Conservation (phyloP, 2,329 filamentous ascomycete species). For the Penicillium sp. region DNA sequence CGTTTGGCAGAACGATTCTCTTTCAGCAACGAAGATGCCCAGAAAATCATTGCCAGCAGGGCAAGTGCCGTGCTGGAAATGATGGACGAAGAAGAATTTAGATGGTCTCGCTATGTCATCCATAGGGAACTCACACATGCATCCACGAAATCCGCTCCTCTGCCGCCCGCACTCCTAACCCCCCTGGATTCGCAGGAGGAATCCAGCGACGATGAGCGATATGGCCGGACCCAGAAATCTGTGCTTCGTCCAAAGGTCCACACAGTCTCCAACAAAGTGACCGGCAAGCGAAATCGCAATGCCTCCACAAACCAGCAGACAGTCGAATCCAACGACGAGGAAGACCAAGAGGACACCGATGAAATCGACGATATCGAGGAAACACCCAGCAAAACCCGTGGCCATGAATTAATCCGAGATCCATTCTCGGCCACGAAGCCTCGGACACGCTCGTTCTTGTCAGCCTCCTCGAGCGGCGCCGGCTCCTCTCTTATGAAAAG, state of each 20-base stretch:
- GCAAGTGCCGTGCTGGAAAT: slow-evolving; percentile 33
- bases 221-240: slow-evolving; percentile 42
- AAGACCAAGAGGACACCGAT: slow-evolving; percentile 14
- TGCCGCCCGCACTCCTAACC: slow-evolving; percentile 32
- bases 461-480: slow-evolving; percentile 9
- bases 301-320: slow-evolving; percentile 21
- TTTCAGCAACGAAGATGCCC: slow-evolving; percentile 35
- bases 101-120: slow-evolving; percentile 44
- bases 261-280: slow-evolving; percentile 40
- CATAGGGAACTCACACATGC: slow-evolving; percentile 40
- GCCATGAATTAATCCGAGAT: slow-evolving; percentile 25
- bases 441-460: slow-evolving; percentile 12
- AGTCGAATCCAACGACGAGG: slow-evolving; percentile 31
- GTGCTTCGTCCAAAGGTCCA: slow-evolving; percentile 45
- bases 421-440: slow-evolving; percentile 20
- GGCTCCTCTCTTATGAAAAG: slow-evolving; percentile 20
- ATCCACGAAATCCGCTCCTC: slow-evolving; percentile 27
- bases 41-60: slow-evolving; percentile 36
- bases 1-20: slow-evolving; percentile 33
- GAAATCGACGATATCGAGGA: slow-evolving; percentile 22
- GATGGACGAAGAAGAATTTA: slow-evolving; percentile 41
- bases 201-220: slow-evolving; percentile 33
- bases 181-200: slow-evolving; percentile 37
- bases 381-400: slow-evolving; percentile 25
- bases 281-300: slow-evolving; percentile 43